Conservation (phyloP, 2,329 filamentous ascomycete species). For the Paraconiothyrium sp. region DNA sequence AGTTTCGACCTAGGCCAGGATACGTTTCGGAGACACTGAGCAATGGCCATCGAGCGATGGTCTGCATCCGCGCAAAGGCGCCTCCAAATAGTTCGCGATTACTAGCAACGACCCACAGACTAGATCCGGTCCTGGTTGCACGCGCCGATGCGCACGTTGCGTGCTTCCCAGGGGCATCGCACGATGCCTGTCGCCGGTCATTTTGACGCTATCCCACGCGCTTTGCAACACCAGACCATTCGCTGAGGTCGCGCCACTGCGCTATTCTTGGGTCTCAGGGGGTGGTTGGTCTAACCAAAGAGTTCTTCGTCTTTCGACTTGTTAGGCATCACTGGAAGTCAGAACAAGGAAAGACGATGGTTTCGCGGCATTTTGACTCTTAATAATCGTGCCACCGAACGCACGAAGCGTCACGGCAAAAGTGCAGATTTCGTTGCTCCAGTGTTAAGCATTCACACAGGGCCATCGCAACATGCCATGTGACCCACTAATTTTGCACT, state of each 20-base stretch:
- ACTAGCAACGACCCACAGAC: background rate
- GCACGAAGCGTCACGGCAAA: background rate
- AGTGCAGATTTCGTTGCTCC: background rate
- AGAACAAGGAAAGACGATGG: background rate
- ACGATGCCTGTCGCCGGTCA: background rate
- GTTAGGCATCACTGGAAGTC: background rate
- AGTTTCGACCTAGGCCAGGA: background rate
- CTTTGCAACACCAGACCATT: background rate
- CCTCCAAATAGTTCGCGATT: background rate
- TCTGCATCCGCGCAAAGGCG: background rate
- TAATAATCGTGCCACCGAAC: background rate
- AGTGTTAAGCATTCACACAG: background rate
- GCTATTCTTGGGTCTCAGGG: background rate
- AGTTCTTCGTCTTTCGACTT: background rate
- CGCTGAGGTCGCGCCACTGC: background rate
- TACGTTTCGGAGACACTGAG: background rate
- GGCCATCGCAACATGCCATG: background rate
- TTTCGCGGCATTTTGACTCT: background rate
- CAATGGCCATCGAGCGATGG: background rate
- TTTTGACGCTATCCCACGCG: background rate
- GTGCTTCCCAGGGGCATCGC: background rate
- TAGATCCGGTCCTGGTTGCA: background rate
- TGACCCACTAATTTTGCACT: background rate
- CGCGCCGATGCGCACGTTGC: background rate
- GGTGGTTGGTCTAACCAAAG: background rate